Percentiles rank a stretch among this genome's conserved stretches.
Evolutionary conservation across 192 early-diverging fungal species (phyloP).

Genomic region (Backusella mclennaniae): DNA sequence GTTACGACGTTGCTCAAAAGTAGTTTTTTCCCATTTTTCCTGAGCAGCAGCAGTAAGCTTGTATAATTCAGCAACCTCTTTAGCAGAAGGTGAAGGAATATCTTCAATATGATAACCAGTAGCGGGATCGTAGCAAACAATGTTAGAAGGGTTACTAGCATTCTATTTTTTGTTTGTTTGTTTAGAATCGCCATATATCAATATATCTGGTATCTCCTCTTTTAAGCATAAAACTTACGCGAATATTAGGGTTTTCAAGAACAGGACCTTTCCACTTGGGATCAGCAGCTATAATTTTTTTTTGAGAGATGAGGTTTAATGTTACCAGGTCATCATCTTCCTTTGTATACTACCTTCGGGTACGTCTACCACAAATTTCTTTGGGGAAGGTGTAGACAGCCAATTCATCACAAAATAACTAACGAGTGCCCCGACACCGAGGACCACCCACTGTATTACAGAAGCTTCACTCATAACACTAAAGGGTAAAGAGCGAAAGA

Average conservation of each 20-base stretch:
- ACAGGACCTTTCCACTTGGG: slow-evolving; percentile 52
- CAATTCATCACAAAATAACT: background rate
- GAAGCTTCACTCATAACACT: background rate
- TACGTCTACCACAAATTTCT: slow-evolving; percentile 1
- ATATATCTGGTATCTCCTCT: background rate
- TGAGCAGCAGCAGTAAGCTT: slow-evolving; percentile 63
- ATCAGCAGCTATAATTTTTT: slow-evolving; percentile 34
- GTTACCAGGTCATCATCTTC: background rate
- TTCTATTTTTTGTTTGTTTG: slow-evolving; percentile 30
- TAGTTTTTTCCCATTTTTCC: slow-evolving; percentile 61
- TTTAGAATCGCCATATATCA: background rate
- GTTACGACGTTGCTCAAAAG: slow-evolving; percentile 69
- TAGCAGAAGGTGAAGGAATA: slow-evolving; percentile 53
- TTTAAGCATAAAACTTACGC: slow-evolving; percentile 29
- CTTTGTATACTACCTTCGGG: slow-evolving; percentile 5
- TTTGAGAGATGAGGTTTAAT: background rate
- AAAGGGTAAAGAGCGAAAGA: background rate
- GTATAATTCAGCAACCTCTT: slow-evolving; percentile 58
- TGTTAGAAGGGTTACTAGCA: slow-evolving; percentile 47
- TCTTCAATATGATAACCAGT: slow-evolving; percentile 72
- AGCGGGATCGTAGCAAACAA: slow-evolving; percentile 84
- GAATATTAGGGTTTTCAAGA: slow-evolving; percentile 44
- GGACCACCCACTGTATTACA: background rate
- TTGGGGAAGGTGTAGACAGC: background rate
- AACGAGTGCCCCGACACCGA: slow-evolving; percentile 3